phyloP scores from a whole-genome alignment of 352 stramenopile species.

The Albugo candida region DNA sequence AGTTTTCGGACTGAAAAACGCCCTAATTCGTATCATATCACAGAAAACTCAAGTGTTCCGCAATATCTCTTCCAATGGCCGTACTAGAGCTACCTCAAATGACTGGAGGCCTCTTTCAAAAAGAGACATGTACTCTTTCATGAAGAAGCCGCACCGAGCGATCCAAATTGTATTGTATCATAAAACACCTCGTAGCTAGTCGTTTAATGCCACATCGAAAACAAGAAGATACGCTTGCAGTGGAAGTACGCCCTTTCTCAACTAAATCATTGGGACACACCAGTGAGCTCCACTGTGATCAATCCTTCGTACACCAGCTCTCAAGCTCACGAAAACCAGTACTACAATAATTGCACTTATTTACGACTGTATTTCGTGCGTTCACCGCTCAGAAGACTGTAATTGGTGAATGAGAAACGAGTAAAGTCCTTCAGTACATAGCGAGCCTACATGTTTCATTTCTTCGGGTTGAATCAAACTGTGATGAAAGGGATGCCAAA shows the following conservation, averaged over 20 bases:
- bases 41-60: conserved; percentile 17
- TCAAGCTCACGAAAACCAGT: background rate
- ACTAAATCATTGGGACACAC: conserved; percentile 34
- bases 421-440: too few species aligned
- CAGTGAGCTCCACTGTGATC: too few species aligned
- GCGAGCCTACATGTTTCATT: too few species aligned
- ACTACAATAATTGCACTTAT: too few species aligned
- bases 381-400: too few species aligned
- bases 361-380: too few species aligned
- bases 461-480: too few species aligned
- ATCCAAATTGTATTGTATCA: conserved; percentile 48
- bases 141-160: conserved; percentile 5
- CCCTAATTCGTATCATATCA: conserved; percentile 14
- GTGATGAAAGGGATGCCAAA: too few species aligned
- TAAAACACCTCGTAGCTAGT: conserved; percentile 57
- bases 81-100: conserved; percentile 34
- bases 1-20: conserved; percentile 37
- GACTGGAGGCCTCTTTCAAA: conserved; percentile 2
- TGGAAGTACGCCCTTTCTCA: conserved; percentile 43
- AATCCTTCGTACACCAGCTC: too few species aligned
- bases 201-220: conserved; percentile 65
- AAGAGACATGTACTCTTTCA: conserved; percentile 12
- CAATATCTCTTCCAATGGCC: conserved; percentile 36
- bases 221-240: conserved; percentile 48
- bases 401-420: too few species aligned